A percentile compares a stretch with the other conserved stretches of the same genome.
Evolutionary conservation across 2,329 filamentous ascomycete species (phyloP).

Genomic region (Simplicillium sp.): DNA sequence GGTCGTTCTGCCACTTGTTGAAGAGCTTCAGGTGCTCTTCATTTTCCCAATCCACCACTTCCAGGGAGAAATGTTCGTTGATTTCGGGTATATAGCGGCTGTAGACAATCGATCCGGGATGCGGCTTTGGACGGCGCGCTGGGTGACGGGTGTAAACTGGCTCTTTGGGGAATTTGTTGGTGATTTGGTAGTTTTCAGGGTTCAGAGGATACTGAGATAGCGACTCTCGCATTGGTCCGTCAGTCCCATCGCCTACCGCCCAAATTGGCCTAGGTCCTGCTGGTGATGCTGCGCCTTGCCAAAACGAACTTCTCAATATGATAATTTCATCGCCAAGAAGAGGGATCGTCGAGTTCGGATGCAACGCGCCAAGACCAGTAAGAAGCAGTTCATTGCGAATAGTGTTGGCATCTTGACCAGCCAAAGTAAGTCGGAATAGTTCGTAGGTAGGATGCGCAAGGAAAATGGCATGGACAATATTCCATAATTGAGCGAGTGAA

Average conservation of each 20-base stretch:
- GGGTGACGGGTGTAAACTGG: constrained; percentile 46
- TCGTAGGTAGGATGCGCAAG: constrained; percentile 31
- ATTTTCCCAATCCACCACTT: constrained; percentile 55
- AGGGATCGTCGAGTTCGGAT: constrained; percentile 12
- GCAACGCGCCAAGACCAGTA: constrained; percentile 6
- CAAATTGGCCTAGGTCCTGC: constrained; percentile 52
- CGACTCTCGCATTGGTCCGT: constrained; percentile 21
- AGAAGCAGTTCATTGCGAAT: constrained; percentile 16
- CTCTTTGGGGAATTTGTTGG: constrained; percentile 19
- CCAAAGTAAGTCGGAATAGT: constrained; percentile 28
- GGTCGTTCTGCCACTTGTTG: constrained; percentile 72
- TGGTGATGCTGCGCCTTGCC: constrained; percentile 57
- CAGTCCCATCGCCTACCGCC: constrained; percentile 30
- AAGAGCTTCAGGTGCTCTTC: constrained; percentile 55
- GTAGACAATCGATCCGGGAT: constrained; percentile 58
- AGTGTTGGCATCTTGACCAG: constrained; percentile 17
- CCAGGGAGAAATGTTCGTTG: constrained; percentile 63
- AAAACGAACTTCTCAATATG: constrained; percentile 45
- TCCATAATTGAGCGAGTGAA: constrained; percentile 37
- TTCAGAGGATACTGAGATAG: constrained; percentile 28
- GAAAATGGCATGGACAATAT: constrained; percentile 37
- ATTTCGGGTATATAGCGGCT: constrained; percentile 67
- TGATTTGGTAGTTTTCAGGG: constrained; percentile 29
- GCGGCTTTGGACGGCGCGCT: constrained; percentile 57
- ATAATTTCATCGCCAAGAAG: constrained; percentile 22